Evolutionary conservation across 2,329 filamentous ascomycete genomes (phyloP), one percentile per base, ranked within the genome.

Genomic region (Hypoxylon sp.): DNA sequence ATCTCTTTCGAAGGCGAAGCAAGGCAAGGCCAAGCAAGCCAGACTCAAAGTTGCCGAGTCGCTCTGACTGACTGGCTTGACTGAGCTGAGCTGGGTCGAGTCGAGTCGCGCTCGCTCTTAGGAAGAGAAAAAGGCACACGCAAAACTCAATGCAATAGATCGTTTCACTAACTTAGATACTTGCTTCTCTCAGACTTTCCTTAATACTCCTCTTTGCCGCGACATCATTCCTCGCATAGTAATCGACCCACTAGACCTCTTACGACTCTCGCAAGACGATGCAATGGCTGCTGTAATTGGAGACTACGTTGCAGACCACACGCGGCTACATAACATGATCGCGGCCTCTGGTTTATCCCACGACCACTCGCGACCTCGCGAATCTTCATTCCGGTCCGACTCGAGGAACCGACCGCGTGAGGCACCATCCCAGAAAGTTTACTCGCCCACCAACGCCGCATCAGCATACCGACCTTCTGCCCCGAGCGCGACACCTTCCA

Each of bases 231-330:
- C n/a, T 56, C 60, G 14, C 56, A 62, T 61, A 54, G 35, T 70
- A 61, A 53, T 64, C 50, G 30, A 63, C 42, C 33, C 44, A 55
- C 67, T 54, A 60, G 58, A 58, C 54, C 35, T 61, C 22, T 63
- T 37, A 60, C 55, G 2, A n/a, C 54, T 37, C 46, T 17, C 30
- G n/a, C 44, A 67, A 68, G 49, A 64, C 75, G 77, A 83, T 83
- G 85, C 80, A 82, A 90, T 91, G 89, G 89, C 88, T 77, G 85
- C 88, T 81, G 80, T 90, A 81, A 86, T 90, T 75, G 87, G 87
- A 80, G 93, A 95, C 84, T 90, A 90, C 83, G 89, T 90, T 82
- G 88, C 92, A 81, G 90, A 93, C 82, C 85, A 90, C 75, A 86
- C 88, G 76, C 88, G 89, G 82, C 91, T 91, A 82, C 88, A 89